Evolutionary conservation across 2,329 filamentous ascomycete genomes (phyloP), one percentile per base, ranked within the genome.

Genomic region (Aspergillus ustus): DNA sequence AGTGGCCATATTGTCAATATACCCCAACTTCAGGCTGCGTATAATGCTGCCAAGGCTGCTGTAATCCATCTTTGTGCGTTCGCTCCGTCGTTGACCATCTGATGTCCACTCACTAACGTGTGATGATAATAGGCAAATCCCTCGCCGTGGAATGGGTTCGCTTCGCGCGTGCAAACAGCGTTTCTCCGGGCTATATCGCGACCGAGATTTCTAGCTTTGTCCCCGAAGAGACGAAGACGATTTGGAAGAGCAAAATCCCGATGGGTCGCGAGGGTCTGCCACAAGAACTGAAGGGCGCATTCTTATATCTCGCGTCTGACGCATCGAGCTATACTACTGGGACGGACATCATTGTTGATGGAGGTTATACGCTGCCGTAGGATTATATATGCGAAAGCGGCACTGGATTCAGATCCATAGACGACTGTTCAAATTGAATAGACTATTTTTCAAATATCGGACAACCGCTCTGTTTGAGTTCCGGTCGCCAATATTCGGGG

Each of bases 241-340:
- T 90, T 61, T 93, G 91, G 89, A 88, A 86, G 73, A 86, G 87
- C 70, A 93, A 91, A 83, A 93, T 89, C 46, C 91, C 91, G 11
- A 90, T 95, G 87, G 90, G 87, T 79, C 74, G 92, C 66, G 89
- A 93, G 72, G 92, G 89, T 8, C 82, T 88, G 66, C 81, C 86
- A 2, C 84, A 87, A 62, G 92, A 96, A 81, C 82, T 96, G 69
- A 93, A 94, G 81, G 92, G 91, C 20, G 89, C 89, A n/a, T 96
- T 91, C 75, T 78, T 96, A 51, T 95, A 93, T 77, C 82, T 96
- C 60, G 90, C 91, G 19, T 91, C 88, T 15, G 91, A 96, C 76
- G 91, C 91, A 2, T 34, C 31, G 31, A 34, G 31, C 31, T 83
- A 82, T 60, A 82, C 81, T 75, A 82, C 81, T 11, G 81, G 81